Conservation (phyloP, 441 rosid species). For the Adansonia grandidieri region DNA sequence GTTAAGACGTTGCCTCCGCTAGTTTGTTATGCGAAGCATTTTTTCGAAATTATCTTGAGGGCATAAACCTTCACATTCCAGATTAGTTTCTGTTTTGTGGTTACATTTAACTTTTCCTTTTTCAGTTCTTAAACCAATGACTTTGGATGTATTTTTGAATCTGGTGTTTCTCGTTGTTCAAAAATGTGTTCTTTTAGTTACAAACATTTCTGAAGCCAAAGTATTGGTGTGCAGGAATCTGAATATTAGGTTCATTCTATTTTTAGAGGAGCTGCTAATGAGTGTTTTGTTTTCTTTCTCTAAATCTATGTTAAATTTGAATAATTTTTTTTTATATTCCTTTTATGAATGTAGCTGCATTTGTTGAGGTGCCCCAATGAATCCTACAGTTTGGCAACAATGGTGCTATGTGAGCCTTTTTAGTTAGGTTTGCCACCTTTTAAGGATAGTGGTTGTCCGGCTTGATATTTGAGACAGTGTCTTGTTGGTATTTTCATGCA, state of each 20-base stretch:
- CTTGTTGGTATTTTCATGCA: neutral
- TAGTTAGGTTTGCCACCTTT: neutral
- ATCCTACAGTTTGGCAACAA: neutral
- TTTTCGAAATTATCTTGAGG: neutral
- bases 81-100: neutral
- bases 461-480: neutral
- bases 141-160: neutral
- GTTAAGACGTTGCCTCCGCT: neutral
- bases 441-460: neutral
- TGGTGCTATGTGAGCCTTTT: neutral
- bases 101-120: neutral
- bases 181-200: neutral
- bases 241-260: neutral
- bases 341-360: neutral
- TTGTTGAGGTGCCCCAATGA: neutral
- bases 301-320: neutral
- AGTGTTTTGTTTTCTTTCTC: neutral
- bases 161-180: neutral
- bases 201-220: neutral
- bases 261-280: neutral
- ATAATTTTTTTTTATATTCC: neutral
- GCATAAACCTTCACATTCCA: neutral
- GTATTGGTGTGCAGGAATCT: neutral
- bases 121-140: conserved; percentile 7
- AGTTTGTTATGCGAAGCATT: neutral